Evolutionary conservation across 805 yeast genomes (phyloP).

Genomic region (Zygosaccharomyces bailii): DNA sequence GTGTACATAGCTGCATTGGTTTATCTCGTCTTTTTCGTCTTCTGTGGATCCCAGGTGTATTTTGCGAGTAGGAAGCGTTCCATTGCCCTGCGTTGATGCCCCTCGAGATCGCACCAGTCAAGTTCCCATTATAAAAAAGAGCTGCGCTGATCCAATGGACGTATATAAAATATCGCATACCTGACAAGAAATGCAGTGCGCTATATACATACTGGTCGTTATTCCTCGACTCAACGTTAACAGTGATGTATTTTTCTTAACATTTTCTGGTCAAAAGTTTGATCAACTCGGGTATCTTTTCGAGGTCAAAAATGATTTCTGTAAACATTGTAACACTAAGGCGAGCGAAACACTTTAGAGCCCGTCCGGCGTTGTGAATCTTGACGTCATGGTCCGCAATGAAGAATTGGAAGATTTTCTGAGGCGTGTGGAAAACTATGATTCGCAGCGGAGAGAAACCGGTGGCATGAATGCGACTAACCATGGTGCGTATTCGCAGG

Average conservation of each 20-base stretch:
- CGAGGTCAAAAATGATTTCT: not conserved
- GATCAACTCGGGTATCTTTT: not conserved
- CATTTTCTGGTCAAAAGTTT: conserved; percentile 1
- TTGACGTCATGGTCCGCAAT: conserved; percentile 1
- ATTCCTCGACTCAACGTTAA: conserved; percentile 2
- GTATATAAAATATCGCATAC: not conserved
- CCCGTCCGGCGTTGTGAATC: not conserved
- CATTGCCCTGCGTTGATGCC: conserved; percentile 46
- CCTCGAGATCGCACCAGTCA: not conserved
- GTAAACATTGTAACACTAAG: not conserved
- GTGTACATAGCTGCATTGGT: conserved; percentile 86
- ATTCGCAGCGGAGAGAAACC: conserved; percentile 12
- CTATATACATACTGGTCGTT: conserved; percentile 4
- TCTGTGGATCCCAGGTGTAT: conserved; percentile 84
- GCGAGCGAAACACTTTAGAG: not conserved
- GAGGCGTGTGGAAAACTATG: conserved; percentile 30
- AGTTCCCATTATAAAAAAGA: not conserved
- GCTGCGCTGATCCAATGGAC: not conserved
- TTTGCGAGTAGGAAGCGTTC: conserved; percentile 61
- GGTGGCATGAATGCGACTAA: conserved; percentile 1
- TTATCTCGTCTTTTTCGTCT: conserved; percentile 72
- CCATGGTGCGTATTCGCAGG: conserved; percentile 12
- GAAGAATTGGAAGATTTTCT: conserved; percentile 20
- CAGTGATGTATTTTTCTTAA: conserved; percentile 3
- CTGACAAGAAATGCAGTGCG: not conserved